These are phyloP conservation scores for Saccharomycopsis capsularis DNA, from an alignment of 805 yeast genomes.

Conservation along the genomic window DNA sequence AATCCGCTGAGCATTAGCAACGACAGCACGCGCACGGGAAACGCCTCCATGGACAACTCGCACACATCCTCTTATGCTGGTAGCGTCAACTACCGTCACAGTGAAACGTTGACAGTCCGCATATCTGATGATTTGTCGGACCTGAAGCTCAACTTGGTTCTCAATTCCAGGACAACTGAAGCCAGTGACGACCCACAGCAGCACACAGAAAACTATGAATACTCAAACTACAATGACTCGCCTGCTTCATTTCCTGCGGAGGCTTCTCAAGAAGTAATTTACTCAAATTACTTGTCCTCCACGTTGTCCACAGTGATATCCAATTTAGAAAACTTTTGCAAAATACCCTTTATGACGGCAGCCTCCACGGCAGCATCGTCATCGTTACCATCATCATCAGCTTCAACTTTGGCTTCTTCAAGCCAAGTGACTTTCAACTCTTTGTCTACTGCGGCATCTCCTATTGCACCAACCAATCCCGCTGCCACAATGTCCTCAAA, in stretches of 20 bases:
- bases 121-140: conserved; percentile 8
- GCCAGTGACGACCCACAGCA: neutral
- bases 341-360: conserved; percentile 27
- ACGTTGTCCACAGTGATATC: conserved; percentile 32
- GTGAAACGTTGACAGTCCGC: conserved; percentile 4
- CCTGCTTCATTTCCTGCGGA: conserved; percentile 15
- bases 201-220: neutral
- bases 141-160: conserved; percentile 8
- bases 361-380: conserved; percentile 7
- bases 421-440: neutral
- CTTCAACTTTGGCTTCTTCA: neutral
- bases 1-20: neutral
- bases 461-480: neutral
- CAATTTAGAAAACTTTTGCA: conserved; percentile 35
- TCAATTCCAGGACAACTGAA: neutral
- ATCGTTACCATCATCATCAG: neutral
- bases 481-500: conserved; percentile 10
- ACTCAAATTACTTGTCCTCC: conserved; percentile 25
- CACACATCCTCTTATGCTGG: neutral
- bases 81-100: neutral
- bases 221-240: neutral
- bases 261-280: conserved; percentile 4
- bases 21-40: no score
- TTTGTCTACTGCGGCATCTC: neutral
- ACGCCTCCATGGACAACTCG: no score